Evolutionary conservation across 805 yeast genomes (phyloP).

Genomic region (Pichia paraexigua): DNA sequence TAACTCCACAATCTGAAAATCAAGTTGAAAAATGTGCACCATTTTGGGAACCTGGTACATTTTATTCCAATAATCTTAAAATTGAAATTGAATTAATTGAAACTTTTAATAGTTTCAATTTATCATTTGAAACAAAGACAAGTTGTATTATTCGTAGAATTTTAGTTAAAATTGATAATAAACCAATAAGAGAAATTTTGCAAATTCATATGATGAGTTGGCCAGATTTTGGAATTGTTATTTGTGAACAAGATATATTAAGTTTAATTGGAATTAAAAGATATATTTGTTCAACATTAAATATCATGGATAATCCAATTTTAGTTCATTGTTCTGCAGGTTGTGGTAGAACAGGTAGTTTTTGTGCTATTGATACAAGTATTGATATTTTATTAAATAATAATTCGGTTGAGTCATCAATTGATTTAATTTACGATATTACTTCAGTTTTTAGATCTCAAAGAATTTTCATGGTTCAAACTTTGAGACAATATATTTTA

Average conservation of each 20-base stretch:
- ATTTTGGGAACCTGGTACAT: constrained; percentile 65
- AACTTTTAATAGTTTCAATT: constrained; percentile 20
- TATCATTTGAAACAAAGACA: constrained; percentile 17
- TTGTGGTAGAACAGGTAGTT: constrained; percentile 93
- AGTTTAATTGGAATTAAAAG: constrained; percentile 38
- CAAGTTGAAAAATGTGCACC: constrained; percentile 75
- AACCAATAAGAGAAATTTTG: constrained; percentile 38
- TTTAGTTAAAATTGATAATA: constrained; percentile 29
- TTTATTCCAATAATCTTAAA: constrained; percentile 25
- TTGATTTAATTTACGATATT: constrained; percentile 38
- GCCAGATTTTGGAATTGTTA: constrained; percentile 73
- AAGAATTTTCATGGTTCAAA: constrained; percentile 53
- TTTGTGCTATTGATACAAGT: constrained; percentile 60
- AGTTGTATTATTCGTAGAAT: constrained; percentile 36
- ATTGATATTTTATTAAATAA: constrained; percentile 27
- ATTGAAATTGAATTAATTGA: constrained; percentile 21
- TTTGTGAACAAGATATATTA: constrained; percentile 49
- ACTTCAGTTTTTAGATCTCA: constrained; percentile 44
- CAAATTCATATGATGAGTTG: constrained; percentile 77
- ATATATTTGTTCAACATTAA: constrained; percentile 14
- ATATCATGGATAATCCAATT: constrained; percentile 34
- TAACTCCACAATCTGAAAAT: constrained; percentile 70
- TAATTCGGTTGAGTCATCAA: constrained; percentile 10
- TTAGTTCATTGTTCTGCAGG: constrained; percentile 95
- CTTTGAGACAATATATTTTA: constrained; percentile 43